Percentiles rank a stretch among this genome's conserved stretches.
Conservation (phyloP, 75 land plant species). For the Pinus tabuliformis region DNA sequence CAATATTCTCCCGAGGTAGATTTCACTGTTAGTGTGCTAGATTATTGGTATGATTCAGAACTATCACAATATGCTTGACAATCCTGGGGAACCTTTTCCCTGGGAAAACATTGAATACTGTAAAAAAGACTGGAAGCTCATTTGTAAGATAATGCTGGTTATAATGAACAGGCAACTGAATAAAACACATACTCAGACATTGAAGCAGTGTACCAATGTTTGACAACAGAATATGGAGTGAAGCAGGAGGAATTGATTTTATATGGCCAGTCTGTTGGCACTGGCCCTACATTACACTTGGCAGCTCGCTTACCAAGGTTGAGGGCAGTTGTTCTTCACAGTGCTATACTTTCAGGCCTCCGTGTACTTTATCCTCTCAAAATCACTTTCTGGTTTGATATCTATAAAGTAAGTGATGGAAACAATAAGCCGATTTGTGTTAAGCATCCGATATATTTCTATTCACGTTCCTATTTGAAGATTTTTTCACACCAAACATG, state of each 20-base stretch:
- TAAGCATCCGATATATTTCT: not conserved
- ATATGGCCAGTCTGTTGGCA: constrained; percentile 89
- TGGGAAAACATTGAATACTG: not conserved
- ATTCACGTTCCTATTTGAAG: not conserved
- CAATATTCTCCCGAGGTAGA: too few species aligned
- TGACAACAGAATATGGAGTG: constrained; percentile 65
- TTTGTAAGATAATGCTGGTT: constrained; percentile 8
- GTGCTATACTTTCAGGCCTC: constrained; percentile 83
- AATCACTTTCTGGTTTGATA: constrained; percentile 81
- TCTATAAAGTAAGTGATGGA: constrained; percentile 54
- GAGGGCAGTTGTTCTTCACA: constrained; percentile 82
- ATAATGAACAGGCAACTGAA: constrained; percentile 43
- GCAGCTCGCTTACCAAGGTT: constrained; percentile 52
- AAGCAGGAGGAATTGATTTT: constrained; percentile 75
- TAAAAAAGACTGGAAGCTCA: not conserved
- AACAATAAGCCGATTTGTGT: too few species aligned
- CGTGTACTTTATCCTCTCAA: constrained; percentile 86
- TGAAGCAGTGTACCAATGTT: constrained; percentile 79
- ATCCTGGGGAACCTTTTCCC: not conserved
- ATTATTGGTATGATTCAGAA: not conserved
- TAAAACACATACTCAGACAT: constrained; percentile 81
- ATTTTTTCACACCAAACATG: too few species aligned
- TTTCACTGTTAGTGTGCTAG: too few species aligned
- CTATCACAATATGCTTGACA: too few species aligned
- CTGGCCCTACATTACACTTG: constrained; percentile 80